Percentiles rank a stretch among this genome's conserved stretches.
Evolutionary conservation across 2,329 filamentous ascomycete genomes (phyloP).

Genomic region (Bipolaris victoriae): DNA sequence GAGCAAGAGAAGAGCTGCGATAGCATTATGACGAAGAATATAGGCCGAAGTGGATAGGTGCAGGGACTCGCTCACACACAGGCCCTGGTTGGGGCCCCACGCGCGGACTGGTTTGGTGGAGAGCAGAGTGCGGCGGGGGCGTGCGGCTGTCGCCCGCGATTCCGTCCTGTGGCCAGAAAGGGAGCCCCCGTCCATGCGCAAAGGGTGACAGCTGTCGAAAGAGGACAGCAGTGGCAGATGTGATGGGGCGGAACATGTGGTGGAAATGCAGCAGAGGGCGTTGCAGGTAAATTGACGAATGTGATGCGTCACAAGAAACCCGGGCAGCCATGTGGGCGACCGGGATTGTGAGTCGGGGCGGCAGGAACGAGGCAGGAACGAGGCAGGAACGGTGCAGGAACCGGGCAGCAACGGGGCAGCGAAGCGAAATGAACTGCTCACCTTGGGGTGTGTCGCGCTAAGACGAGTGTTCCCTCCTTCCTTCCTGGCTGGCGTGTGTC

Average conservation of each 20-base stretch:
- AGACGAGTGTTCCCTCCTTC: neutral
- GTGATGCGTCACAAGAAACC: slow-evolving; percentile 33
- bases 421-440: slow-evolving; percentile 45
- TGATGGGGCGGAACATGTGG: slow-evolving; percentile 12
- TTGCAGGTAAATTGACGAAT: slow-evolving; percentile 40
- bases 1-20: slow-evolving; percentile 16
- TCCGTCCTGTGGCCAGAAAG: slow-evolving; percentile 34
- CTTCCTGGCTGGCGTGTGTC: neutral
- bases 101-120: slow-evolving; percentile 28
- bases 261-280: slow-evolving; percentile 35
- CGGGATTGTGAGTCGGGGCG: slow-evolving; percentile 31
- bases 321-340: slow-evolving; percentile 41
- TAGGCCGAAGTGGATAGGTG: slow-evolving; percentile 42
- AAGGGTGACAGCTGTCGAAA: slow-evolving; percentile 12
- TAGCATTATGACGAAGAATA: slow-evolving; percentile 25
- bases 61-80: slow-evolving; percentile 19
- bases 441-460: slow-evolving; percentile 35
- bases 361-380: neutral
- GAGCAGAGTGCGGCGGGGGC: slow-evolving; percentile 22
- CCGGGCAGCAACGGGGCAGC: slow-evolving; percentile 11
- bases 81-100: slow-evolving; percentile 27
- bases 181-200: slow-evolving; percentile 12
- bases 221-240: slow-evolving; percentile 5
- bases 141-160: slow-evolving; percentile 28
- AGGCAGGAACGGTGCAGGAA: slow-evolving; percentile 17